Percentiles rank a stretch among this genome's conserved stretches.
phyloP scores from a whole-genome alignment of 2,329 filamentous ascomycete species.

The Neonectria ditissima region DNA sequence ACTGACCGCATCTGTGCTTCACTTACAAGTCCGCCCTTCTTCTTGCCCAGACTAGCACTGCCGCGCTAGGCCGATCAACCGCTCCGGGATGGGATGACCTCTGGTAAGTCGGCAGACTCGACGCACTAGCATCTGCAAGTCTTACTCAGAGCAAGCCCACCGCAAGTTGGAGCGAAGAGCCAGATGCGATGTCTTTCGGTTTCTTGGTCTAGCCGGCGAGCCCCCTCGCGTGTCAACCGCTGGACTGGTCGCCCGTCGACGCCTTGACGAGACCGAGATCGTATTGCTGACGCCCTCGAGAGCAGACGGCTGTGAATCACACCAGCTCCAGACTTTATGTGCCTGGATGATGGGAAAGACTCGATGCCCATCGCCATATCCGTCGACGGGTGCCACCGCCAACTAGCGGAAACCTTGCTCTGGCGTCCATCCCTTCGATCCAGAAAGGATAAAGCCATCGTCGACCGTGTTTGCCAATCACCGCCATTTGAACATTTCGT shows the following conservation, averaged over 20 bases:
- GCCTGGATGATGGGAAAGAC: background rate
- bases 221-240: background rate
- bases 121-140: background rate
- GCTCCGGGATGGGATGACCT: background rate
- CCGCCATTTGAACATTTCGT: background rate
- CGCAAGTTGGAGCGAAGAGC: background rate
- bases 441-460: conserved; percentile 10
- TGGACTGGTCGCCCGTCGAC: background rate
- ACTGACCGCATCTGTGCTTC: background rate
- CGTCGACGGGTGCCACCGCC: background rate
- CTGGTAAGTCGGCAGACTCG: background rate
- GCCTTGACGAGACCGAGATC: background rate
- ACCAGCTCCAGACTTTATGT: background rate
- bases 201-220: background rate
- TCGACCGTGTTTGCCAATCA: background rate
- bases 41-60: background rate
- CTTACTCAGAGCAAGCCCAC: background rate
- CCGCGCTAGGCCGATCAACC: background rate
- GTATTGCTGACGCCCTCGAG: background rate
- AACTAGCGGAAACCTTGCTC: conserved; percentile 9
- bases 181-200: background rate
- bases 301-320: background rate
- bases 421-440: background rate
- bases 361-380: background rate
- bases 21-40: too few species aligned